A percentile compares a stretch with the other conserved stretches of the same genome.
Conservation (phyloP, 1,284 basidiomycete genomes). For the Microbotryum scabiosae region DNA sequence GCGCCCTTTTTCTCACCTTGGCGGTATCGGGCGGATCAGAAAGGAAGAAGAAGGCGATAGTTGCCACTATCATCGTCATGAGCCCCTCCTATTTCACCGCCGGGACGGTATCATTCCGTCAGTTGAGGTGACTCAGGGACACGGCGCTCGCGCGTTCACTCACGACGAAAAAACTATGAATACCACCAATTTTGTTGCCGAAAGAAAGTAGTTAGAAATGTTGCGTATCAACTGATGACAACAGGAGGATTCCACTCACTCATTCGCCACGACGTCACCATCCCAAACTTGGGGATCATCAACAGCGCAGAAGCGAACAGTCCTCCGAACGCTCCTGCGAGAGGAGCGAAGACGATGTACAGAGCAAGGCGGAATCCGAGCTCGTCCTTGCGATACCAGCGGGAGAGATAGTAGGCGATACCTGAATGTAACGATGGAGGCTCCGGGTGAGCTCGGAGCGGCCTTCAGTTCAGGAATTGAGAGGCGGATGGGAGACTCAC, state of each 20-base stretch:
- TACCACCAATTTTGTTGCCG: no score
- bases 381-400: conserved; percentile 36
- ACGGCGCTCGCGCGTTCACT: no score
- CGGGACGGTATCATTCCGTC: no score
- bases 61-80: conserved; percentile 38
- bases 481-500: neutral
- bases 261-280: conserved; percentile 4
- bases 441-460: neutral
- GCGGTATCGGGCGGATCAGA: conserved; percentile 38
- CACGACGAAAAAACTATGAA: conserved; percentile 29
- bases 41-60: conserved; percentile 37
- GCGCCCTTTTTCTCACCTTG: no score
- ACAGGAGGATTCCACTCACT: conserved; percentile 30
- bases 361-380: conserved; percentile 33
- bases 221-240: no score
- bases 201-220: no score
- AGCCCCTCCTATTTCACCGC: conserved; percentile 34
- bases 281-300: conserved; percentile 18
- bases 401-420: conserved; percentile 32
- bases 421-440: conserved; percentile 25
- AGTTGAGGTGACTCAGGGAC: neutral
- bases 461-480: conserved; percentile 10
- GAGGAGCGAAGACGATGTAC: conserved; percentile 33
- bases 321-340: conserved; percentile 35
- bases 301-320: conserved; percentile 34